phyloP scores from a whole-genome alignment of 352 stramenopile genomes.

The Phytophthora rubi region DNA sequence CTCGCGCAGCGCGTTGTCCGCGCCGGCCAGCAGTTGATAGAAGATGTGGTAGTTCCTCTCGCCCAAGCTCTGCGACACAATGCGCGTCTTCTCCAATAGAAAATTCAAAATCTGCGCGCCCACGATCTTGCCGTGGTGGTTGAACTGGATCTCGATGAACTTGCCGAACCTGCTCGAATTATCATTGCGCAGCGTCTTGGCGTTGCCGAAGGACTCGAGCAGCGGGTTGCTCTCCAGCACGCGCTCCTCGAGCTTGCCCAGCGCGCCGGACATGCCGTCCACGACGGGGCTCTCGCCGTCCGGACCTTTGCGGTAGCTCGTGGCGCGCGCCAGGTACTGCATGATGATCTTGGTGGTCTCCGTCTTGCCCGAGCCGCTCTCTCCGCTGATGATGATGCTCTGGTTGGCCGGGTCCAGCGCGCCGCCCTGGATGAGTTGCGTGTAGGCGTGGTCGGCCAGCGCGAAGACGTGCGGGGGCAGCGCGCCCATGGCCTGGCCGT shows the following conservation, averaged over 20 bases:
- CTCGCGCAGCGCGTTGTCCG: constrained; percentile 69
- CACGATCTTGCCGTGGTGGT: constrained; percentile 92
- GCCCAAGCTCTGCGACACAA: constrained; percentile 88
- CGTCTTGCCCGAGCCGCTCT: constrained; percentile 91
- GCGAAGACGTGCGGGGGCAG: constrained; percentile 92
- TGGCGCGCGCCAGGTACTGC: constrained; percentile 86
- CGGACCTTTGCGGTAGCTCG: constrained; percentile 66
- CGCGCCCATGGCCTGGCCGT: constrained; percentile 78
- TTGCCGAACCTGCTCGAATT: constrained; percentile 98
- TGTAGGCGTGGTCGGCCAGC: constrained; percentile 89
- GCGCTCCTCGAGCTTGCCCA: constrained; percentile 86
- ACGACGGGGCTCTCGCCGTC: constrained; percentile 26
- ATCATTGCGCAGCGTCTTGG: constrained; percentile 96
- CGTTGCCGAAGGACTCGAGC: constrained; percentile 92
- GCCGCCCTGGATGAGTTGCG: constrained; percentile 85
- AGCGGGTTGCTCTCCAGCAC: constrained; percentile 90
- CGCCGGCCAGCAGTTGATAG: constrained; percentile 92
- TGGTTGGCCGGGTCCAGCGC: constrained; percentile 87
- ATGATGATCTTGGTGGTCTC: constrained; percentile 94
- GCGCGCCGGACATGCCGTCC: constrained; percentile 86
- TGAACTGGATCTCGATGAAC: constrained; percentile 98
- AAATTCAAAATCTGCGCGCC: constrained; percentile 92
- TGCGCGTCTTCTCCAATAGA: constrained; percentile 91
- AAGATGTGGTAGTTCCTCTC: constrained; percentile 99
- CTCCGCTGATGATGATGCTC: constrained; percentile 93